Evolutionary conservation across 768 basidiomycete genomes (phyloP).

Genomic region (Sarcomyxa edulis): DNA sequence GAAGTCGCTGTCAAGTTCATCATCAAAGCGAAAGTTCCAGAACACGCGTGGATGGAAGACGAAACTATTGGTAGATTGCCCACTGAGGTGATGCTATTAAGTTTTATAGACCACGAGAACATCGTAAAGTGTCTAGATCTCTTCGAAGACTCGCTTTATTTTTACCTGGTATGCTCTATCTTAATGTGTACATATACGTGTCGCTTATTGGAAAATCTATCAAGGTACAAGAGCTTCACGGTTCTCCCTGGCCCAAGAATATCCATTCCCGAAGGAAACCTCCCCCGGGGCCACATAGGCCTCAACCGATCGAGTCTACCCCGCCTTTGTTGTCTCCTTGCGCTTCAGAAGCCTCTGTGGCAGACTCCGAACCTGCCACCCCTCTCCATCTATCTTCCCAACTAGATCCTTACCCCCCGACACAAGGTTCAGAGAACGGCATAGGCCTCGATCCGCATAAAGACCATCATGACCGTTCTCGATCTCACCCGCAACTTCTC

Average conservation of each 20-base stretch:
- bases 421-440: conserved; percentile 8
- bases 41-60: conserved; percentile 60
- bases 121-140: conserved; percentile 82
- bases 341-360: conserved; percentile 39
- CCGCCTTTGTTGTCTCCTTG: conserved; percentile 58
- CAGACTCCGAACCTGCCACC: conserved; percentile 36
- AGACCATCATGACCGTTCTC: conserved; percentile 1
- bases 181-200: conserved; percentile 1
- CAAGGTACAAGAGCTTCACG: conserved; percentile 90
- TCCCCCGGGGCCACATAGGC: conserved; percentile 19
- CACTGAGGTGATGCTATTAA: conserved; percentile 76
- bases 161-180: conserved; percentile 67
- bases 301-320: conserved; percentile 22
- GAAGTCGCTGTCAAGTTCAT: conserved; percentile 97
- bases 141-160: conserved; percentile 80
- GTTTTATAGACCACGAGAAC: conserved; percentile 68
- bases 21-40: conserved; percentile 67
- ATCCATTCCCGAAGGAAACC: conserved; percentile 14
- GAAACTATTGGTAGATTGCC: conserved; percentile 61
- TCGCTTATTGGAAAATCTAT: conserved; percentile 7
- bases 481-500: conserved; percentile 9
- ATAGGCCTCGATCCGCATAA: conserved; percentile 10
- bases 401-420: background rate
- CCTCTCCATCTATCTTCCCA: conserved; percentile 21
- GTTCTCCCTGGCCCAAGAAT: conserved; percentile 75